phyloP scores from a whole-genome alignment of 2,329 filamentous ascomycete genomes.

The Colletotrichum tropicale region DNA sequence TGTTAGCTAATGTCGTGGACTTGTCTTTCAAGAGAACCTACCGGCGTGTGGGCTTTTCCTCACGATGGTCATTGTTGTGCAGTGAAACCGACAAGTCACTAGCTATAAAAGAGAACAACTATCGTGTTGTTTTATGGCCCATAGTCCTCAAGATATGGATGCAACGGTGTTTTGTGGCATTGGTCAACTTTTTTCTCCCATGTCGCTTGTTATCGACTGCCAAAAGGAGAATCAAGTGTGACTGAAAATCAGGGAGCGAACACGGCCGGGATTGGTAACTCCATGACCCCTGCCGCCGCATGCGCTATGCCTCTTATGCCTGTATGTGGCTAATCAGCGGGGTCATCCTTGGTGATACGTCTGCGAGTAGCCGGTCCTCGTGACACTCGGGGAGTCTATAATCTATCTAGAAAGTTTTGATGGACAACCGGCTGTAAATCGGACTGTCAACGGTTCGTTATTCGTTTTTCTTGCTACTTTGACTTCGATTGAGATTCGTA shows the following conservation, averaged over 20 bases:
- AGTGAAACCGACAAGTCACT: not conserved
- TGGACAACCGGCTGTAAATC: not conserved
- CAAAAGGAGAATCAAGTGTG: not conserved
- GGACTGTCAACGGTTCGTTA: not conserved
- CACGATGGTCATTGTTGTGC: not conserved
- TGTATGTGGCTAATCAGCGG: not conserved
- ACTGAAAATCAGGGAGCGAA: not conserved
- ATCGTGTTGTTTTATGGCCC: not conserved
- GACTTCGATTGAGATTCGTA: not conserved
- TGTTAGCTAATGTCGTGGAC: not conserved
- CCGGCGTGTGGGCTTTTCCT: not conserved
- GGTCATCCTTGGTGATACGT: not conserved
- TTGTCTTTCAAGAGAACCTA: not conserved
- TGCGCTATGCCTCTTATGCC: not conserved
- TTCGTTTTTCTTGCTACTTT: not conserved
- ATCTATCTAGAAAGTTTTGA: not conserved
- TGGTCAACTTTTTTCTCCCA: not conserved
- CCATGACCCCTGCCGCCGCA: not conserved
- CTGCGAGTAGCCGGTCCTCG: not conserved
- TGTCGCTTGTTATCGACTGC: not conserved
- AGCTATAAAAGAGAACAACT: not conserved
- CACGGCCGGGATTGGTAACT: not conserved
- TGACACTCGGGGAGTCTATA: not conserved
- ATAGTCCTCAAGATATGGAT: not conserved
- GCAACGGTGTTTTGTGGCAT: not conserved